Base-by-base conservation (phyloP, 371 early-diverging fungal species). In the Circinella minor region DNA sequence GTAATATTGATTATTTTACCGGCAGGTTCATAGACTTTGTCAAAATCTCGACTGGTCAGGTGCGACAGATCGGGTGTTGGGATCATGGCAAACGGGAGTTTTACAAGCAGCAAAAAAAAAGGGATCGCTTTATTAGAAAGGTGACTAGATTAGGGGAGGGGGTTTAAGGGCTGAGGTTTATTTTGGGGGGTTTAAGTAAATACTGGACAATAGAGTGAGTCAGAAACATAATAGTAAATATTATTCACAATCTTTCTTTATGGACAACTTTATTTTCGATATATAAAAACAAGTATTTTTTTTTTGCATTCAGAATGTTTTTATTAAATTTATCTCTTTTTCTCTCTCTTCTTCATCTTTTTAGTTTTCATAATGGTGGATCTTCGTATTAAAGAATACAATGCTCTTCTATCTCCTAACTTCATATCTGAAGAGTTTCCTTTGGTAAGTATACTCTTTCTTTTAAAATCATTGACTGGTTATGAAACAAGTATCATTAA, bases 11-110 rank as follows among this genome's bases (percentile, higher is more conserved):
- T 18, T 36, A 11, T 63, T 55, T 27, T 81, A 92, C 93, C 93
- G 55, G 95, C 93, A n/a, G 97, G 95, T 76, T 95, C 96, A 76
- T 96, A 96, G 10, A 96, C 89, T 55, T 82, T 75, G 18, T 86
- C 81, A 69, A 88, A 95, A 74, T 93, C 90, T 38, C 80, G 66
- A 20, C 78, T 71, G 55, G 84, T 83, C 67, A 95, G 77, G 76
- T 95, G 96, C 18, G 87, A 81, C 38, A 94, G 86, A 73, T 91
- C 89, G 18, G 93, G 93, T 14, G 92, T 93, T 36, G 92, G 91
- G 55, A 91, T 80, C 91, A 91, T 91, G 76, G 43, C 36, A 59
- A 43, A 60, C 55, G 62, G 49, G 48, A 68, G 68, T 43, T 43
- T 51, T 27, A 10, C 57, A 57, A 34, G 3, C 7, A 57, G 27